These are phyloP conservation scores for Tricholoma furcatifolium DNA, from an alignment of 768 basidiomycete species.

Conservation along the genomic window DNA sequence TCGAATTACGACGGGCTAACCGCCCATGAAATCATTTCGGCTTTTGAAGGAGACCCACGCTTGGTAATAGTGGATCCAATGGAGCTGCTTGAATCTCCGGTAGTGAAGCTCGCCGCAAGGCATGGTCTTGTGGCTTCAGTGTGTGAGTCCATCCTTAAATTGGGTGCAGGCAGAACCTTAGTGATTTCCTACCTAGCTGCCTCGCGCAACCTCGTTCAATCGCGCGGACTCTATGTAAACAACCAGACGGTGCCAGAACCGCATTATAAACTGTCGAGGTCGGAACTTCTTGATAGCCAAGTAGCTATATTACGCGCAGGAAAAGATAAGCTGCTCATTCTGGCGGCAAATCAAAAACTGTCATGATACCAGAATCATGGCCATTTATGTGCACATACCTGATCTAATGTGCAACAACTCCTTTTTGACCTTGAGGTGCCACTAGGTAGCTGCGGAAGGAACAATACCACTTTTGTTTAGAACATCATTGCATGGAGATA, in stretches of 20 bases:
- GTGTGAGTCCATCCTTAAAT: slow-evolving; percentile 42
- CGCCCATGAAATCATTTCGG: slow-evolving; percentile 54
- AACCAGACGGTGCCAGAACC: slow-evolving; percentile 53
- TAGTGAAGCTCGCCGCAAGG: slow-evolving; percentile 61
- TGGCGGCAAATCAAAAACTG: slow-evolving; percentile 35
- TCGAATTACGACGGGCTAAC: slow-evolving; percentile 44
- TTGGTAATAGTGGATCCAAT: slow-evolving; percentile 49
- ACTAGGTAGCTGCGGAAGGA: too few relatives aligned
- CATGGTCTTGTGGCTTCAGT: slow-evolving; percentile 61
- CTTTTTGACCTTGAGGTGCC: too few relatives aligned
- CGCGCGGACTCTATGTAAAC: slow-evolving; percentile 76
- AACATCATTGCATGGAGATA: too few relatives aligned
- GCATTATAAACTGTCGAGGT: slow-evolving; percentile 36
- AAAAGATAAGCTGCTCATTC: slow-evolving; percentile 65
- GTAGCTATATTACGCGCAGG: slow-evolving; percentile 72
- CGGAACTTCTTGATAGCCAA: slow-evolving; percentile 57
- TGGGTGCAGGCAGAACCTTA: background rate
- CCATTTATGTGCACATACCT: too few relatives aligned
- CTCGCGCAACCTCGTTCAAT: slow-evolving; percentile 57
- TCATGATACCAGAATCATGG: too few relatives aligned
- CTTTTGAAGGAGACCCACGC: slow-evolving; percentile 65
- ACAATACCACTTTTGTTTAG: too few relatives aligned
- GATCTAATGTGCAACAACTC: too few relatives aligned
- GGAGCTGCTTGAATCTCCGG: slow-evolving; percentile 51
- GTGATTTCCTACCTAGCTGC: slow-evolving; percentile 46